Percentiles rank a stretch among this genome's conserved stretches.
Evolutionary conservation across 2,329 filamentous ascomycete genomes (phyloP).

Genomic region (Fusarium gaditjirri): DNA sequence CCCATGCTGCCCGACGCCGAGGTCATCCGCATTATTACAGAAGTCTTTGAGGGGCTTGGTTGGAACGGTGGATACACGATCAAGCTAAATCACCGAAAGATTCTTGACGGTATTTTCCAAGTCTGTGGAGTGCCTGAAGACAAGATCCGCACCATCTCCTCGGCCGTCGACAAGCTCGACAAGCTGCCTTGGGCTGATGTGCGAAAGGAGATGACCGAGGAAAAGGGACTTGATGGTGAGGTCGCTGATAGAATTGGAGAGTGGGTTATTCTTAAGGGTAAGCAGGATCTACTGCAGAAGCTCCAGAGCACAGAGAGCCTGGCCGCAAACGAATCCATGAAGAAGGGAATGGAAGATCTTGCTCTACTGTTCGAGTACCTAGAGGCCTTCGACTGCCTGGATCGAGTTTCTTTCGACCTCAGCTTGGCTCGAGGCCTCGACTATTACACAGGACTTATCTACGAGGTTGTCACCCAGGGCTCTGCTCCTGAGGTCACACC

Average conservation of each 20-base stretch:
- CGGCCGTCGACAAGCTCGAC: constrained; percentile 95
- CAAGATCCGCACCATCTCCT: constrained; percentile 89
- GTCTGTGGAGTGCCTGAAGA: constrained; percentile 89
- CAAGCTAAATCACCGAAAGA: constrained; percentile 95
- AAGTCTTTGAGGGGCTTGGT: constrained; percentile 84
- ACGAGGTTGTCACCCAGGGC: constrained; percentile 86
- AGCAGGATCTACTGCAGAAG: constrained; percentile 76
- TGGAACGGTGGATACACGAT: constrained; percentile 83
- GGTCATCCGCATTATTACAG: constrained; percentile 83
- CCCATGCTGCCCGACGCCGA: constrained; percentile 93
- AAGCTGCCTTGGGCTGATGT: constrained; percentile 93
- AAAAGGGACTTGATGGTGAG: constrained; percentile 81
- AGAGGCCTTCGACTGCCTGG: constrained; percentile 77
- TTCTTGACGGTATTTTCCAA: constrained; percentile 90
- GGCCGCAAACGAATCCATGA: constrained; percentile 77
- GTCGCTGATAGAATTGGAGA: constrained; percentile 89
- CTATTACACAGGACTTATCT: constrained; percentile 92
- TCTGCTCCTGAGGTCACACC: constrained; percentile 66
- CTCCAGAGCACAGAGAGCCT: constrained; percentile 75
- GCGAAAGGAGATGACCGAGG: constrained; percentile 90
- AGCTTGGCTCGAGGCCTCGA: constrained; percentile 91
- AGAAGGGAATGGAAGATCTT: constrained; percentile 84
- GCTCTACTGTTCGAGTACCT: constrained; percentile 83
- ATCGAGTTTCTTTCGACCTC: constrained; percentile 87
- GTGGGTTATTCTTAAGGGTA: constrained; percentile 82